These are phyloP conservation scores for Anisodus acutangulus DNA, from an alignment of 257 asterid species.

Conservation along the genomic window DNA sequence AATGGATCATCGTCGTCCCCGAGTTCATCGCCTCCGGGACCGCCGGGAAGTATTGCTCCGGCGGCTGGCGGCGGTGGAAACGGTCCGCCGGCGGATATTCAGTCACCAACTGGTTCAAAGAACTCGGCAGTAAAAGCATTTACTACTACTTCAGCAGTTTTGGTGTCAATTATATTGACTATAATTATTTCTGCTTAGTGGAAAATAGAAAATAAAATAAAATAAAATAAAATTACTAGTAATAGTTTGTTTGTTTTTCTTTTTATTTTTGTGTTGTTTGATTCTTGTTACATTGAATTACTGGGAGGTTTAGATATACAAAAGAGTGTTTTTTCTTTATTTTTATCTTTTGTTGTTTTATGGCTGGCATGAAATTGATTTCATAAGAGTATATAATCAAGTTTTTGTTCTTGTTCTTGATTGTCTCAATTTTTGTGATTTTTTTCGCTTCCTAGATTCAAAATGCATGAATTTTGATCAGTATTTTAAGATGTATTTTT, in stretches of 20 bases:
- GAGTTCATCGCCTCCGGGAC: background rate
- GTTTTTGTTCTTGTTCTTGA: background rate
- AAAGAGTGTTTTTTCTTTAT: background rate
- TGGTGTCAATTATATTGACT: background rate
- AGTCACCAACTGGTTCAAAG: background rate
- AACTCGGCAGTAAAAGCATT: slow-evolving; percentile 7
- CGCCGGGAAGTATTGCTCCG: background rate
- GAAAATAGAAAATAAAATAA: background rate
- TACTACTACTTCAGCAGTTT: background rate
- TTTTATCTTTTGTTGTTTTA: background rate
- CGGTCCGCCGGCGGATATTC: slow-evolving; percentile 18
- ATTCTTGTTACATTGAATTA: background rate
- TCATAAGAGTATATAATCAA: slow-evolving; percentile 3
- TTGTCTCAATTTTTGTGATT: too few relatives aligned
- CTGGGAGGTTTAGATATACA: background rate
- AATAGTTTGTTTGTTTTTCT: background rate
- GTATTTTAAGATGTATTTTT: too few relatives aligned
- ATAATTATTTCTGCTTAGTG: background rate
- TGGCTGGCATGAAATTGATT: background rate
- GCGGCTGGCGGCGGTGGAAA: background rate
- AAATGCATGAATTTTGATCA: too few relatives aligned
- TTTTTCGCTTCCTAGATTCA: too few relatives aligned
- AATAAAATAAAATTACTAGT: background rate
- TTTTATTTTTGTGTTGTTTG: too few relatives aligned
- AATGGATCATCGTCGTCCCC: background rate